Evolutionary conservation across 2,329 filamentous ascomycete species (phyloP), one percentile per base, ranked within the genome.

Genomic region (Alternaria sp.): DNA sequence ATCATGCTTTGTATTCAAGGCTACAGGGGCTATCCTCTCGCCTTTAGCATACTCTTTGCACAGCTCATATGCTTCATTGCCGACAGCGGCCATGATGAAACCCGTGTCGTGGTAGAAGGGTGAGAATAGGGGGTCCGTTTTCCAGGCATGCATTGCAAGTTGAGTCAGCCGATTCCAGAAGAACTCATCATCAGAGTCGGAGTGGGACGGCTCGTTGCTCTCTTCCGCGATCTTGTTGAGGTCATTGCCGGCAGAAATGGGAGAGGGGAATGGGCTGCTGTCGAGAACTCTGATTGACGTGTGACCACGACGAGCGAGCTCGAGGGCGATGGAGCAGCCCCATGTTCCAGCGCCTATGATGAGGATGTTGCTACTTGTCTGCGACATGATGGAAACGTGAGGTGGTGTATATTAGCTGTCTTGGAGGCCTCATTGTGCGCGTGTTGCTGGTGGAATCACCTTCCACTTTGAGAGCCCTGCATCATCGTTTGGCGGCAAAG

Each of bases 281-380:
- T 83, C 82, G 5, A 84, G 71, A 2, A 83, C 78, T 4, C 72
- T 82, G 58, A 84, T 75, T 56, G 78, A 72, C 24, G 73, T 73
- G 63, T 82, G 81, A 40, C 82, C 82, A 56, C 79, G 75, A 28
- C 81, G 76, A 41, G 80, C 81, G 9, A 84, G 73, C 59, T 83
- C 77, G 17, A 83, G 75, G 5, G 82, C 81, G 5, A 82, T 82
- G 7, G 80, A 81, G 33, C 78, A 79, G 13, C 82, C 83, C 77
- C 82, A 84, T 4, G 81, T 82, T 9, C 82, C 83, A 17, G 78
- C 80, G 8, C 83, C 82, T 49, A 84, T 67, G 36, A 84, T 80
- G 23, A 84, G 68, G 39, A 78, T 70, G 33, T 54, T 54, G 21
- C 51, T 54, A 10, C 21, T 49, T 11, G 34, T 56, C 36, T 57